Conservation (phyloP, 306 rosid species). For the Luffa aegyptiaca region DNA sequence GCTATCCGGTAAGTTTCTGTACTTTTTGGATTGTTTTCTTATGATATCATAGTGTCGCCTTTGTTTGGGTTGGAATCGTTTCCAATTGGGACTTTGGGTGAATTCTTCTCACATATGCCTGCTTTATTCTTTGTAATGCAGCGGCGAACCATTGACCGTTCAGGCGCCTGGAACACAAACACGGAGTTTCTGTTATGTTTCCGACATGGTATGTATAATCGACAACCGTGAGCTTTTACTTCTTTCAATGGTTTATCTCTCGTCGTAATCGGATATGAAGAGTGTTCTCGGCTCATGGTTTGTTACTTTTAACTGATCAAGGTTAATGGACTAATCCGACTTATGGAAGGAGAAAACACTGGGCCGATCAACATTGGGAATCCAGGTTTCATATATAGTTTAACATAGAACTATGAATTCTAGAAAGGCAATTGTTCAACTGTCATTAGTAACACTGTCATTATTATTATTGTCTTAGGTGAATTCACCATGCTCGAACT, state of each 20-base stretch:
- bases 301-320: conserved; percentile 12
- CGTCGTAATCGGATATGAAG: background rate
- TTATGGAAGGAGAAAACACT: conserved; percentile 50
- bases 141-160: conserved; percentile 41
- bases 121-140: background rate
- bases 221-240: background rate
- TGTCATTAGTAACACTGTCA: background rate
- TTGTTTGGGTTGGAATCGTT: background rate
- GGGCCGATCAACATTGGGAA: conserved; percentile 72
- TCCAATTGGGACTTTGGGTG: background rate
- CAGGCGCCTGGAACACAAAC: conserved; percentile 69
- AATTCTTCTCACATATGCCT: background rate
- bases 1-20: conserved; percentile 55
- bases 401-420: background rate
- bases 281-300: background rate
- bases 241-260: background rate
- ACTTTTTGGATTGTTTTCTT: background rate
- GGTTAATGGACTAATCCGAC: conserved; percentile 65
- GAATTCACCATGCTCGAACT: conserved; percentile 95
- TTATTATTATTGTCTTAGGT: conserved; percentile 37
- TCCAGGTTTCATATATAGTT: conserved; percentile 32
- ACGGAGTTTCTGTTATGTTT: conserved; percentile 64
- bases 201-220: conserved; percentile 43
- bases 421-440: background rate
- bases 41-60: background rate